These are phyloP conservation scores for Colletotrichum costaricense DNA, from an alignment of 2,329 filamentous ascomycete species.

Conservation along the genomic window DNA sequence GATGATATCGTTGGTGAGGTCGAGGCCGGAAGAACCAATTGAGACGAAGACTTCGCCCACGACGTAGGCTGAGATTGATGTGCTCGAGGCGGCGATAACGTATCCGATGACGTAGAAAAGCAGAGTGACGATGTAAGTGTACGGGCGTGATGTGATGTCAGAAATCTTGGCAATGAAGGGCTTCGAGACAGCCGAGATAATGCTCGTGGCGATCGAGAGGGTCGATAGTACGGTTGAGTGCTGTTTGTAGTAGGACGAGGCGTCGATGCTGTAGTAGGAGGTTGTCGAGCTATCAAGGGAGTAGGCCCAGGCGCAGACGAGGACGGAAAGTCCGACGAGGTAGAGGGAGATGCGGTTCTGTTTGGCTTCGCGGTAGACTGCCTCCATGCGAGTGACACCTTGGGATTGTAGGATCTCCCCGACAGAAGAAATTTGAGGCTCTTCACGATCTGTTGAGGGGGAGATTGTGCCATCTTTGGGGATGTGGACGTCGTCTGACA, in stretches of 20 bases:
- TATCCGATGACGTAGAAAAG: constrained; percentile 66
- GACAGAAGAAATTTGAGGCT: background rate
- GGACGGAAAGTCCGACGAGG: constrained; percentile 43
- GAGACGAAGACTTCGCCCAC: constrained; percentile 69
- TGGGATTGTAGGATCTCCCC: constrained; percentile 34
- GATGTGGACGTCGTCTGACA: background rate
- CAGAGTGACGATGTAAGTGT: constrained; percentile 68
- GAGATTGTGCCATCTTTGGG: background rate
- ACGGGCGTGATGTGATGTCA: constrained; percentile 71
- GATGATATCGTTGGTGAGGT: constrained; percentile 72
- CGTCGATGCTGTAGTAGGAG: constrained; percentile 43
- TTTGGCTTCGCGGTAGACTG: constrained; percentile 43
- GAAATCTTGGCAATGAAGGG: constrained; percentile 71
- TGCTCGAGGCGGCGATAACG: constrained; percentile 66
- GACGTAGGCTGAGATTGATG: constrained; percentile 62
- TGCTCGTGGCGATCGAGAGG: constrained; percentile 45
- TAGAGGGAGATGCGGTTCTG: constrained; percentile 40
- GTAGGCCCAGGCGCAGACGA: constrained; percentile 46
- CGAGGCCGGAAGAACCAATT: constrained; percentile 68
- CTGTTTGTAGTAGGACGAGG: constrained; percentile 43
- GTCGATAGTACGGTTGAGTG: constrained; percentile 44
- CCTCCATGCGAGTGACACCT: constrained; percentile 45
- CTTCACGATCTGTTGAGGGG: background rate
- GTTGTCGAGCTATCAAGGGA: constrained; percentile 45
- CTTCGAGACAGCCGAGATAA: constrained; percentile 64